These are phyloP conservation scores for Lojkania enalia DNA, from an alignment of 2,329 filamentous ascomycete genomes.

Conservation along the genomic window DNA sequence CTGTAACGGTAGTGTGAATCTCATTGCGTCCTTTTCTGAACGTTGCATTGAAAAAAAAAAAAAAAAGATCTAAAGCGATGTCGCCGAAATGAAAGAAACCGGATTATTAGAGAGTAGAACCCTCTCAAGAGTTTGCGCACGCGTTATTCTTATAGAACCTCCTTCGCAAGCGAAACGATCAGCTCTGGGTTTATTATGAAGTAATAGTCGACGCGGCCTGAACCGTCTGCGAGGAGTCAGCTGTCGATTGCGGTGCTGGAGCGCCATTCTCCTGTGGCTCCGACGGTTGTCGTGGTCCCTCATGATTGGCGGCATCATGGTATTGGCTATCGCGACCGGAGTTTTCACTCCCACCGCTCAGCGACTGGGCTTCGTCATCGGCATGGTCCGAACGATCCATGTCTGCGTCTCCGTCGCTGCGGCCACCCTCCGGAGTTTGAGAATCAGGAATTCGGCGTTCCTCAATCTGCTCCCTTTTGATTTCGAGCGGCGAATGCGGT, in stretches of 20 bases:
- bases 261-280: constrained; percentile 2
- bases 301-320: constrained; percentile 15
- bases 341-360: constrained; percentile 21
- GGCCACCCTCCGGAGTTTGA: constrained; percentile 12
- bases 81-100: background rate
- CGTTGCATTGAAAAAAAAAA: background rate
- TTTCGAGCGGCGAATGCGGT: constrained; percentile 10
- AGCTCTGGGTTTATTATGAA: too few relatives aligned
- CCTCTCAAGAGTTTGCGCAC: background rate
- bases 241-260: background rate
- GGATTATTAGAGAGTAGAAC: background rate
- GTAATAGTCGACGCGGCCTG: background rate
- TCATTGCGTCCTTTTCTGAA: too few relatives aligned
- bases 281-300: constrained; percentile 3
- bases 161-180: too few relatives aligned
- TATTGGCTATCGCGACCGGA: constrained; percentile 21
- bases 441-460: constrained; percentile 14
- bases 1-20: too few relatives aligned
- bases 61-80: background rate
- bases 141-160: too few relatives aligned
- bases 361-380: constrained; percentile 26
- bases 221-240: background rate
- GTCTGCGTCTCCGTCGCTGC: constrained; percentile 23
- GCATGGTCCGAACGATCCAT: constrained; percentile 27
- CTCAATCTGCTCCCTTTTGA: constrained; percentile 31